phyloP scores from a whole-genome alignment of 2,329 filamentous ascomycete species.

The Colletotrichum australisinense region DNA sequence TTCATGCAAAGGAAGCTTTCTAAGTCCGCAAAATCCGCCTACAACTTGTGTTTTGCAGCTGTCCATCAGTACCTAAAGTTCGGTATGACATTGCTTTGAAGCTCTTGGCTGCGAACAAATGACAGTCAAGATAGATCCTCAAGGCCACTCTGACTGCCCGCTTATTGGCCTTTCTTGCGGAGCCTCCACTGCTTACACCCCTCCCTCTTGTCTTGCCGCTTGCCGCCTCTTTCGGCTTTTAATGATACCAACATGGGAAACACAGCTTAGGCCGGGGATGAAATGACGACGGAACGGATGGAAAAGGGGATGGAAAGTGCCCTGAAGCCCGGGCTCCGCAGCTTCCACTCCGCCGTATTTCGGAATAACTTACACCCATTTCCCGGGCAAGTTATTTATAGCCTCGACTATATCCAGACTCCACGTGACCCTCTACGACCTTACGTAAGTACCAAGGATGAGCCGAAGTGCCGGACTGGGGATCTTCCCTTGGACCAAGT shows the following conservation, averaged over 20 bases:
- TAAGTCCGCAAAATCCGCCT: background rate
- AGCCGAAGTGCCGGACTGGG: background rate
- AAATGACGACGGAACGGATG: background rate
- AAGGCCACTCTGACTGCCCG: background rate
- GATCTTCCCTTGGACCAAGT: background rate
- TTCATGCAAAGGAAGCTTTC: background rate
- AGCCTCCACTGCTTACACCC: background rate
- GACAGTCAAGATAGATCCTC: background rate
- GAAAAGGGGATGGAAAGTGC: background rate
- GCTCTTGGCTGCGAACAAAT: background rate
- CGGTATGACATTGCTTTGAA: background rate
- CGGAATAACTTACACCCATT: background rate
- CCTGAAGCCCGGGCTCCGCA: background rate
- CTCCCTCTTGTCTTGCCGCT: background rate
- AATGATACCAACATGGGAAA: background rate
- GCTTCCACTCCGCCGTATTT: background rate
- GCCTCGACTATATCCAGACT: too few relatives aligned
- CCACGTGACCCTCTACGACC: background rate
- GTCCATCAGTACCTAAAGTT: background rate
- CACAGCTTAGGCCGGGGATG: background rate
- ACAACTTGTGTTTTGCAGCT: background rate
- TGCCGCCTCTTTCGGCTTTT: background rate
- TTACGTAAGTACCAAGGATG: background rate
- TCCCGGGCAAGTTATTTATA: background rate
- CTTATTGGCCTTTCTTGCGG: background rate